Evolutionary conservation across 2,329 filamentous ascomycete species (phyloP), one percentile per base, ranked within the genome.

Genomic region (Fusarium ambrosium): DNA sequence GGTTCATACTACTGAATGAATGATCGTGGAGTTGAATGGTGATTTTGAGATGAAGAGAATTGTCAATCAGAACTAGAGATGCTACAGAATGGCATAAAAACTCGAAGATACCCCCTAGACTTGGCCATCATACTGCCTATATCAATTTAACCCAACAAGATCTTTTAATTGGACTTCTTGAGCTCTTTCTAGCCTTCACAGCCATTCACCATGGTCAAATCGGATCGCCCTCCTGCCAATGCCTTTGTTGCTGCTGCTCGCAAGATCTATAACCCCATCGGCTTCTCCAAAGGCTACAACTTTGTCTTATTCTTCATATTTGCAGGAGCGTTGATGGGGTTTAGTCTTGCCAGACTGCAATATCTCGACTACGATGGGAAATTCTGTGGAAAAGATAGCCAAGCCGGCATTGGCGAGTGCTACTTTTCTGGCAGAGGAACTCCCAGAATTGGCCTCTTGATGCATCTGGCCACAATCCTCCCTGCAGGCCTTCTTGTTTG

Each of bases 291-390:
- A 2, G 56, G 56, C n/a, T 60, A 60, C 24, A 60, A 60, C 36
- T 60, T 60, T 60, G 36, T 60, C 56, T 10, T 60, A 9, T 60
- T 41, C 36, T 60, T 60, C n/a, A 20, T 60, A 7, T 60, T 60
- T 43, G 56, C 37, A 3, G 56, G 56, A 6, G 24, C 56, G 10
- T 16, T 60, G 18, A n/a, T 60, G 36, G 56, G 56, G 6, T 60
- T 60, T 4, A 20, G 22, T 29, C 36, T 60, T 41, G 22, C 56
- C 7, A 37, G 56, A 1, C 18, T 43, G 1, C 34, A 41, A 11
- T 60, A 41, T 10, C 56, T 60, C 4, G 56, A 60, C 10, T 60
- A 60, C 37, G 56, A 60, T 24, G 11, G 36, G 18, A 29, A 18
- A 13, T 60, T 41, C 18, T 60, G 56, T 27, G 56, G 56, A 7